These are phyloP conservation scores for Hymenoscyphus infarciens DNA, from an alignment of 2,329 filamentous ascomycete genomes.

Conservation along the genomic window DNA sequence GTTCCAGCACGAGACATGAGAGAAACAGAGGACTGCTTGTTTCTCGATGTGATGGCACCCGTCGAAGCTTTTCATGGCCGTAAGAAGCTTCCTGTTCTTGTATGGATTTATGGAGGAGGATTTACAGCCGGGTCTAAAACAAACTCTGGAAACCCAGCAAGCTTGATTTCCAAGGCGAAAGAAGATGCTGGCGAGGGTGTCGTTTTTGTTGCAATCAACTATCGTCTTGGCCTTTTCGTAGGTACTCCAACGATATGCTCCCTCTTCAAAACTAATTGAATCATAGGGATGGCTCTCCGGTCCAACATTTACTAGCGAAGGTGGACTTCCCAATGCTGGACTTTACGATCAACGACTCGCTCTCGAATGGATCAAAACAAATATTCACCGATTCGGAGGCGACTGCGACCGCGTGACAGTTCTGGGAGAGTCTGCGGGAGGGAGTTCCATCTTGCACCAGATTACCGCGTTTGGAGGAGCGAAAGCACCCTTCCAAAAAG, in stretches of 20 bases:
- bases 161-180: constrained; percentile 36
- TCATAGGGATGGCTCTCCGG: constrained; percentile 38
- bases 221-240: constrained; percentile 36
- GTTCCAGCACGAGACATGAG: constrained; percentile 17
- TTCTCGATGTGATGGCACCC: constrained; percentile 44
- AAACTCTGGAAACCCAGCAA: constrained; percentile 37
- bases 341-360: constrained; percentile 53
- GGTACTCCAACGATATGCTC: constrained; percentile 10
- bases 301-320: constrained; percentile 38
- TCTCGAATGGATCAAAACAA: constrained; percentile 53
- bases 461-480: constrained; percentile 49
- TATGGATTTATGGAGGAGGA: constrained; percentile 51
- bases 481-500: constrained; percentile 41
- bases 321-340: constrained; percentile 47
- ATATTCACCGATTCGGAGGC: constrained; percentile 54
- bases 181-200: constrained; percentile 37
- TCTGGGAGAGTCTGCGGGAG: constrained; percentile 50
- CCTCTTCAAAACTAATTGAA: neutral
- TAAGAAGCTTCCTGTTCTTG: constrained; percentile 39
- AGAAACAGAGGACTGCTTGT: constrained; percentile 43
- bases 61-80: constrained; percentile 30
- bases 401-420: constrained; percentile 48
- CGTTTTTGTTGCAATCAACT: constrained; percentile 37
- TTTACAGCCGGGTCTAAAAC: constrained; percentile 42
- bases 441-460: constrained; percentile 52